Conservation (phyloP, 495 filamentous ascomycete genomes). For the Penicillium steckii region DNA sequence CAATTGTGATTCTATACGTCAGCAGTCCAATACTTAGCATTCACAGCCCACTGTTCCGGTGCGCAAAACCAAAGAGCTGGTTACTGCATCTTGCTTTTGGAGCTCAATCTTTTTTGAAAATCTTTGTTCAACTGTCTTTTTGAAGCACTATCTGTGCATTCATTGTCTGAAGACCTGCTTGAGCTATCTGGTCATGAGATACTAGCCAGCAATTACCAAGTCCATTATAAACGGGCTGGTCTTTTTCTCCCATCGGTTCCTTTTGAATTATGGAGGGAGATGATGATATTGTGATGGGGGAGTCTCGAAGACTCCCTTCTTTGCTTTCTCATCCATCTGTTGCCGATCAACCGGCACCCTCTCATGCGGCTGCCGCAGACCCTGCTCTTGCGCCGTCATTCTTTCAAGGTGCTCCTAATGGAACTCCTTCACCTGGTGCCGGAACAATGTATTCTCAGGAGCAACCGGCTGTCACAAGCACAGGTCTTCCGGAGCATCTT, state of each 20-base stretch:
- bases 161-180: background rate
- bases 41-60: background rate
- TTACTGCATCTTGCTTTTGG: background rate
- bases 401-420: constrained; percentile 1
- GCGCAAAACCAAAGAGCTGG: background rate
- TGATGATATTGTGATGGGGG: constrained; percentile 43
- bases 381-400: constrained; percentile 32
- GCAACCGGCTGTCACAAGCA: background rate
- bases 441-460: constrained; percentile 9
- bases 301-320: constrained; percentile 22
- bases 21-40: background rate
- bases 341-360: constrained; percentile 10
- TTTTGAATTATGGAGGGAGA: constrained; percentile 35
- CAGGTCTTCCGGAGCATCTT: constrained; percentile 19
- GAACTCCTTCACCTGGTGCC: constrained; percentile 16
- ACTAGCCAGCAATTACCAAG: constrained; percentile 8
- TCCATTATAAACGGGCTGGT: constrained; percentile 3
- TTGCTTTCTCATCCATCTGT: constrained; percentile 16
- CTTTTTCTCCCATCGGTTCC: background rate
- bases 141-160: background rate
- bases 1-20: constrained; percentile 11
- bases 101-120: background rate
- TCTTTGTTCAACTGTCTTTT: constrained; percentile 1
- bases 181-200: constrained; percentile 23
- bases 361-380: constrained; percentile 16